These are phyloP conservation scores for Entophlyctis luteolus DNA, from an alignment of 192 early-diverging fungal genomes.

Conservation along the genomic window DNA sequence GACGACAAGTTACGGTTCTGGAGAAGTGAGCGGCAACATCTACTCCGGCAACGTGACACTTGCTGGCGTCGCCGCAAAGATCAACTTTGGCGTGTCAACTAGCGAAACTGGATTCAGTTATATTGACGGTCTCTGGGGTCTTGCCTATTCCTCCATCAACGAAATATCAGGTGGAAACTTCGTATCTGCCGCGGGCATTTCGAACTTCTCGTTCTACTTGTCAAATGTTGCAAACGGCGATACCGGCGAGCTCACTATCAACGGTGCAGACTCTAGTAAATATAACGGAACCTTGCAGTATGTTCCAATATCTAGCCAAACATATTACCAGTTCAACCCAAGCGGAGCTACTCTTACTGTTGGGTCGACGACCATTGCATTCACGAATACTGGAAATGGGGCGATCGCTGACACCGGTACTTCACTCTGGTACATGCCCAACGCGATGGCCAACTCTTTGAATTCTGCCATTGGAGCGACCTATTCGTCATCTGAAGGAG, in stretches of 20 bases:
- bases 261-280: background rate
- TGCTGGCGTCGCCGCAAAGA: constrained; percentile 9
- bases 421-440: no score
- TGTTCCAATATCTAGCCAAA: background rate
- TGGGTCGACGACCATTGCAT: no score
- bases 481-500: no score
- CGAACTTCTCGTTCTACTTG: background rate
- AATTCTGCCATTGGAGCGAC: no score
- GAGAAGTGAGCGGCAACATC: constrained; percentile 23
- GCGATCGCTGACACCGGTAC: no score
- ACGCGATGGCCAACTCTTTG: no score
- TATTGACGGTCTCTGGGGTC: constrained; percentile 33
- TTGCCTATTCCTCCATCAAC: constrained; percentile 6
- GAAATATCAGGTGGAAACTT: constrained; percentile 15
- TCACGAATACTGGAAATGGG: no score
- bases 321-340: background rate
- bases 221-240: background rate
- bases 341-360: no score
- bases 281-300: background rate
- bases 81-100: constrained; percentile 15
- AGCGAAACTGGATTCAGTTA: constrained; percentile 16
- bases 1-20: constrained; percentile 21
- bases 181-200: background rate
- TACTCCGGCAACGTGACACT: constrained; percentile 26
- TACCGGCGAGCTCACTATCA: background rate